Percentiles rank a stretch among this genome's conserved stretches.
Evolutionary conservation across 768 basidiomycete genomes (phyloP).

Genomic region (Trametes gibbosa): DNA sequence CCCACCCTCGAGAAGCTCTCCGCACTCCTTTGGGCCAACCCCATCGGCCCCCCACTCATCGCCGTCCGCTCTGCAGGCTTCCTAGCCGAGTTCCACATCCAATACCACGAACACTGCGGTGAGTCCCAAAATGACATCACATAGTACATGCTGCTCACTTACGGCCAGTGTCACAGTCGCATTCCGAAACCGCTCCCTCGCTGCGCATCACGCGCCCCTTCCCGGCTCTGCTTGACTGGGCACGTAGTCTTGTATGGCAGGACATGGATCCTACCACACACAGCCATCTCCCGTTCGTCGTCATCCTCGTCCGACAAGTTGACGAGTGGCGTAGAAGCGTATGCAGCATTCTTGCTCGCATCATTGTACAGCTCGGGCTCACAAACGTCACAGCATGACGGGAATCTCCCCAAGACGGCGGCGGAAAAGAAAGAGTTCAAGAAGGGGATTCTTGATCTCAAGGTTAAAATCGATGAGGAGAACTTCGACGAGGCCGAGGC

Average conservation of each 20-base stretch:
- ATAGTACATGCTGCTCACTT: conserved; percentile 56
- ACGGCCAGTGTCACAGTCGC: conserved; percentile 35
- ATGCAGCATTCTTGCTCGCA: background rate
- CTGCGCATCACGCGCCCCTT: conserved; percentile 90
- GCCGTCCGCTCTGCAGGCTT: conserved; percentile 86
- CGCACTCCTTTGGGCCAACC: conserved; percentile 62
- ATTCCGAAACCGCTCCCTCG: conserved; percentile 53
- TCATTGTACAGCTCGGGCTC: too few species aligned
- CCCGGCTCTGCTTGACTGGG: conserved; percentile 73
- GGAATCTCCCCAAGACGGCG: conserved; percentile 48
- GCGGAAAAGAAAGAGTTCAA: conserved; percentile 82
- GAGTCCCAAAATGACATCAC: conserved; percentile 26
- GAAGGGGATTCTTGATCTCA: conserved; percentile 54
- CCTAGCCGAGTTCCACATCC: conserved; percentile 83
- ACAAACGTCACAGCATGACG: conserved; percentile 54
- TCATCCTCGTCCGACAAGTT: conserved; percentile 80
- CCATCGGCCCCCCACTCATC: conserved; percentile 64
- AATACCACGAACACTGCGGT: conserved; percentile 88
- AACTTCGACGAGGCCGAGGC: conserved; percentile 95
- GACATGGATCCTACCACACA: conserved; percentile 88
- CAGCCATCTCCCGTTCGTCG: conserved; percentile 85
- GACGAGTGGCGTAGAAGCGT: conserved; percentile 82
- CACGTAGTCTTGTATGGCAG: conserved; percentile 66
- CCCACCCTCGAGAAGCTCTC: conserved; percentile 57
- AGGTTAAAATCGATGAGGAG: conserved; percentile 84